A percentile compares a stretch with the other conserved stretches of the same genome.
Conservation (phyloP, 768 basidiomycete species). For the Tulasnella sp. region DNA sequence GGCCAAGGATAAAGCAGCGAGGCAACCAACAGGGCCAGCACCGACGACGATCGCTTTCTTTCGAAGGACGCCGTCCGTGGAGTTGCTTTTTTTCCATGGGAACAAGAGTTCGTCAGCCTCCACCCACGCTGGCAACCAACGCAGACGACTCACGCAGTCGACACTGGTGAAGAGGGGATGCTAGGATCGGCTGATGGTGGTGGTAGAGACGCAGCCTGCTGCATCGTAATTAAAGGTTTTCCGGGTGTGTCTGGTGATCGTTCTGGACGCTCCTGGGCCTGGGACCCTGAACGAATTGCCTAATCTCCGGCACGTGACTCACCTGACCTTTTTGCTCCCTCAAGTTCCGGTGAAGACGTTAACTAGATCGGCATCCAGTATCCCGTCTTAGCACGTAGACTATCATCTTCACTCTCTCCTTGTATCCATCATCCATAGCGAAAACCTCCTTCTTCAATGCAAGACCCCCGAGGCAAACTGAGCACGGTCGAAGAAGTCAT, state of each 20-base stretch:
- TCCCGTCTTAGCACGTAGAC: neutral
- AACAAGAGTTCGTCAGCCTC: neutral
- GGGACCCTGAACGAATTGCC: neutral
- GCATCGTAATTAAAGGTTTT: neutral
- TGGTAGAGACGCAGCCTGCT: conserved; percentile 5
- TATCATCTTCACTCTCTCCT: neutral
- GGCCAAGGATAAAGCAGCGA: conserved; percentile 79
- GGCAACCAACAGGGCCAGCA: conserved; percentile 92
- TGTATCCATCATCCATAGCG: neutral
- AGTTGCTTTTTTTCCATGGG: conserved; percentile 1
- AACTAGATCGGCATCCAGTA: neutral
- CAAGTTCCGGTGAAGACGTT: neutral
- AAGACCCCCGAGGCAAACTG: conserved; percentile 41
- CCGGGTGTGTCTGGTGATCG: neutral
- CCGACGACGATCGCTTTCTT: conserved; percentile 45
- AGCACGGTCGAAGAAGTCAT: conserved; percentile 46
- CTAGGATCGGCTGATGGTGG: conserved; percentile 1
- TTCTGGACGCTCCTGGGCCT: neutral
- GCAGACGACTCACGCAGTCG: neutral
- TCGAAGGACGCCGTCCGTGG: neutral
- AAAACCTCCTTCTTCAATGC: neutral
- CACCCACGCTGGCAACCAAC: neutral
- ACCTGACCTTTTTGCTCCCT: neutral
- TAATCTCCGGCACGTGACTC: conserved; percentile 7
- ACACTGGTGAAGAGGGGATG: neutral